Conservation (phyloP, 2,329 filamentous ascomycete species). For the Fusarium sp. region DNA sequence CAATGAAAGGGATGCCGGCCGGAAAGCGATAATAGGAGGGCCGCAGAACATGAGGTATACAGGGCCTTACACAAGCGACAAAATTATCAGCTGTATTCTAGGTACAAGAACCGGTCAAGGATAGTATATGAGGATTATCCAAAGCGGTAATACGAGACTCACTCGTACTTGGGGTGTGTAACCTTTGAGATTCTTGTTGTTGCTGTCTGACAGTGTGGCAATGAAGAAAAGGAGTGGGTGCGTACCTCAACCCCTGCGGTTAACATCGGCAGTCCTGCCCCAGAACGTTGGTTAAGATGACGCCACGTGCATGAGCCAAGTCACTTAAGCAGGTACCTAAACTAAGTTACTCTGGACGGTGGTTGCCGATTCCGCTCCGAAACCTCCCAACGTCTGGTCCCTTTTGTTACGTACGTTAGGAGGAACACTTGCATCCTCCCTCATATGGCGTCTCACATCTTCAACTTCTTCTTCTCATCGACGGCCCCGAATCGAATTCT, state of each 20-base stretch:
- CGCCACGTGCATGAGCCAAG: slow-evolving; percentile 41
- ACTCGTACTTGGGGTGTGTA: neutral
- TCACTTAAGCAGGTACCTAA: slow-evolving; percentile 29
- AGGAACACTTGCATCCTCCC: neutral
- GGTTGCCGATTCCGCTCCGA: slow-evolving; percentile 40
- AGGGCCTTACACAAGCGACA: neutral
- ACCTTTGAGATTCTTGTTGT: neutral
- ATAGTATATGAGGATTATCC: neutral
- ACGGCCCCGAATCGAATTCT: neutral
- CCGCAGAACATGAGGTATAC: neutral
- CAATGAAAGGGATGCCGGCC: neutral
- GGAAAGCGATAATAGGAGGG: neutral
- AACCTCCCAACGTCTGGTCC: slow-evolving; percentile 9
- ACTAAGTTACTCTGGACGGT: slow-evolving; percentile 11
- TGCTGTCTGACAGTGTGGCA: neutral
- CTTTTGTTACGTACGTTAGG: neutral
- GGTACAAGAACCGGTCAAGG: neutral
- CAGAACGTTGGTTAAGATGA: slow-evolving; percentile 36
- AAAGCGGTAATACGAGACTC: neutral
- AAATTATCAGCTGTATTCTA: neutral
- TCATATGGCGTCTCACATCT: slow-evolving; percentile 2
- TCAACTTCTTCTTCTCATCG: slow-evolving; percentile 3
- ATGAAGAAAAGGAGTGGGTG: neutral
- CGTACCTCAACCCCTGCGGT: slow-evolving; percentile 19
- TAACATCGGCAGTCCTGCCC: slow-evolving; percentile 33